Evolutionary conservation across 2,329 filamentous ascomycete species (phyloP), one percentile per base, ranked within the genome.

Genomic region (Pestalotiopsis sp.): DNA sequence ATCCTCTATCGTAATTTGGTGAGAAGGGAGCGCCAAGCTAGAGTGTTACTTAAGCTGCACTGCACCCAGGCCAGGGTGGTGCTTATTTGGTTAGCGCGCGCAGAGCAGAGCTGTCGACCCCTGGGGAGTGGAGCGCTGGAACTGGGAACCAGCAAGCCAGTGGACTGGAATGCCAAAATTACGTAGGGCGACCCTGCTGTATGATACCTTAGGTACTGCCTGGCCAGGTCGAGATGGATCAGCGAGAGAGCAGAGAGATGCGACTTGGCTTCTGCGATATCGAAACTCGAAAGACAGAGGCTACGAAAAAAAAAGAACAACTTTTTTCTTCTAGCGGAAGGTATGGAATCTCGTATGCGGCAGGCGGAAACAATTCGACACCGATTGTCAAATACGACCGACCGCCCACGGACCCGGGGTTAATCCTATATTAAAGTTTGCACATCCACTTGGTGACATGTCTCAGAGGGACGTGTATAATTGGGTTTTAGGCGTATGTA

Each of bases 1-100:
- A 62, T 62, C 59, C 27, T 64, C 61, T 64, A 64, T 52, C 61
- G 61, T 39, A 64, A 64, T 64, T 64, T 64, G 61, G 61, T 52
- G 38, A 64, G 38, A 25, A 49, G 23, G 61, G 61, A 64, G 61
- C 61, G 61, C 61, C 61, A 64, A 64, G 61, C 61, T 52, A 52
- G n/a, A 64, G 39, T 23, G 38, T 64, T 64, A 52, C 61, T 52
- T 52, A 64, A 64, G 61, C 61, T 64, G 61, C 45, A 38, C 57
- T 36, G 31, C 57, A 23, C 23, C 27, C n/a, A 41, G 36, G 61
- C 61, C 61, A 64, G 61, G 61, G 61, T 64, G 61, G 61, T 64
- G 61, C 61, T 64, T 64, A 52, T 64, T 64, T 64, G 49, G 61
- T 23, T 64, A 62, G 59, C 31, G 59, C 27, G 9, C 23, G 41